Evolutionary conservation across 1,284 basidiomycete species (phyloP).

Genomic region (Schizophyllum amplum): DNA sequence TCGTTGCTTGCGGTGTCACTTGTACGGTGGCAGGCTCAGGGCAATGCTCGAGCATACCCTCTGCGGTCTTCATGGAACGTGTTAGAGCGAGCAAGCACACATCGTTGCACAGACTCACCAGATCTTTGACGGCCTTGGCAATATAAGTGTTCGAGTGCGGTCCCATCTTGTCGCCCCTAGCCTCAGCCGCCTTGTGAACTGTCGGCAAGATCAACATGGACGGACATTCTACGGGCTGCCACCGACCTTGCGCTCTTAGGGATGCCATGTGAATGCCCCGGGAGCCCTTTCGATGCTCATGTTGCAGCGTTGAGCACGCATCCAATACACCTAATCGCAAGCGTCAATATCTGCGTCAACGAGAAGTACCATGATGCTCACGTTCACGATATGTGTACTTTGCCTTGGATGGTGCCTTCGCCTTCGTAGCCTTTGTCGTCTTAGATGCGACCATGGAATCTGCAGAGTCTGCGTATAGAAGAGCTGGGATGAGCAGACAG

Average conservation of each 20-base stretch:
- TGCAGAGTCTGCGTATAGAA: background rate
- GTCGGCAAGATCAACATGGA: background rate
- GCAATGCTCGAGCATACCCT: constrained; percentile 31
- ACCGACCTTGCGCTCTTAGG: constrained; percentile 35
- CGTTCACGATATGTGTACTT: background rate
- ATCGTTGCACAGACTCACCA: constrained; percentile 25
- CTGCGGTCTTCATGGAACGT: constrained; percentile 25
- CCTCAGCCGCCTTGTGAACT: constrained; percentile 41
- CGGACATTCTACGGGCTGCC: background rate
- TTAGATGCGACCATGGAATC: background rate
- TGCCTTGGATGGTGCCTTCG: background rate
- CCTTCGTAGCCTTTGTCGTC: background rate
- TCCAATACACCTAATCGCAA: background rate
- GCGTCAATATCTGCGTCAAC: background rate
- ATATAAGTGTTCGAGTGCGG: constrained; percentile 44
- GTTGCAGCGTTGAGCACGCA: constrained; percentile 26
- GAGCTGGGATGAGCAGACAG: background rate
- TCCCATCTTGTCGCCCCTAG: constrained; percentile 38
- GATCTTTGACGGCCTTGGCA: constrained; percentile 35
- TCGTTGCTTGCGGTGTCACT: constrained; percentile 37
- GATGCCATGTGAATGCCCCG: constrained; percentile 39
- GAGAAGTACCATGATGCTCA: background rate
- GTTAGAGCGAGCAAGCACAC: background rate
- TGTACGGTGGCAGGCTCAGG: constrained; percentile 27
- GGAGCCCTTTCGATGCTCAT: constrained; percentile 32